Evolutionary conservation across 2,329 filamentous ascomycete genomes (phyloP), one percentile per base, ranked within the genome.

Genomic region (Ophiostoma ulmi): DNA sequence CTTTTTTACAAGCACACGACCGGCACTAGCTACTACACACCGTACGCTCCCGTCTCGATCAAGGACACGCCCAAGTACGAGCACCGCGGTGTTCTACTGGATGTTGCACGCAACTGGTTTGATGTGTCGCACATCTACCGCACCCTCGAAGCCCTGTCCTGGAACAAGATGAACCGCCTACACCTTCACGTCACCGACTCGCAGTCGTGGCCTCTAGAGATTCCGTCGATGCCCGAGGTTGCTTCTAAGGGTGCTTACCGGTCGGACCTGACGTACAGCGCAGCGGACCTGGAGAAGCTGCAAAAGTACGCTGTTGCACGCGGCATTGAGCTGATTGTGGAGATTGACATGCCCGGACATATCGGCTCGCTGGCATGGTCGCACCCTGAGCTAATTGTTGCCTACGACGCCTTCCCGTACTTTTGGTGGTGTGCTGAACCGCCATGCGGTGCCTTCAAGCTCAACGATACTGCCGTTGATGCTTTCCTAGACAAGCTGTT

Each of bases 191-290:
- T 90, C 71, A 95, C 91, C 5, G 92, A 96, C 79, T 88, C 90
- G 20, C 92, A 96, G 79, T 91, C 91, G 4, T 96, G 92, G 90
- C 93, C 93, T 0, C 82, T 97, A 35, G 91, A 93, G 74, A 89
- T 97, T 68, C 91, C 91, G 0, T 80, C 90, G 2, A 80, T 97
- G 73, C 91, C 93, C 3, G 85, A 90, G 72, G 83, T 97, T 1
- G 84, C 92, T 3, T 79, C 83, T 69, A 89, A 92, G 78, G 93
- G 92, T 48, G 90, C 92, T 0, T 96, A 96, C 77, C 83, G 84
- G 35, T 82, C 84, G 22, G 86, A 86, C 65, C 82, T 91, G 69
- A 86, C 87, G 0, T 97, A 95, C 81, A 87, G 85, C 0, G 84
- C 89, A 0, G 79, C 81, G 1, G 88, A 93, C 73, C 81, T 97